Percentiles rank a stretch among this genome's conserved stretches.
Conservation (phyloP, 1,139 yeast genomes). For the Taiozyma sp. region DNA sequence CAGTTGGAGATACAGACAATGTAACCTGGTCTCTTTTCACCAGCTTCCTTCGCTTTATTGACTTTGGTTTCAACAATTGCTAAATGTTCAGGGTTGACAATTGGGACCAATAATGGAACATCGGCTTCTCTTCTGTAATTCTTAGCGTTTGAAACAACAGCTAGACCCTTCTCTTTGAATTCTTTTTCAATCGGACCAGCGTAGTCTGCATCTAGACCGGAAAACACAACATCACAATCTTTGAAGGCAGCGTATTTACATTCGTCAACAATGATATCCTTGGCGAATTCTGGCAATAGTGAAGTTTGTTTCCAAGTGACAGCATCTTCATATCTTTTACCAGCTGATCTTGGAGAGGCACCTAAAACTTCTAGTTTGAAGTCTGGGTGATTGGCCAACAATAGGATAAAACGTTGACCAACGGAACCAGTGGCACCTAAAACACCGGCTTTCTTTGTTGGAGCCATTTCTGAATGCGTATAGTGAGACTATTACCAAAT, state of each 20-base stretch:
- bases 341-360: constrained; percentile 93
- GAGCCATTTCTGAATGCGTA: background rate
- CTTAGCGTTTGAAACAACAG: constrained; percentile 90
- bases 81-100: constrained; percentile 92
- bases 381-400: constrained; percentile 84
- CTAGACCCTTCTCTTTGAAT: constrained; percentile 76
- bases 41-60: constrained; percentile 46
- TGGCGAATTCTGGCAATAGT: constrained; percentile 66
- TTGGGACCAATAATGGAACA: constrained; percentile 94
- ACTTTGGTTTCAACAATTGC: constrained; percentile 65
- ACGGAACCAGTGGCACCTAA: constrained; percentile 98
- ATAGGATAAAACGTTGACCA: constrained; percentile 90
- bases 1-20: constrained; percentile 96
- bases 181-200: constrained; percentile 92
- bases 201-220: constrained; percentile 89
- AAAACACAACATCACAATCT: constrained; percentile 90
- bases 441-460: constrained; percentile 56
- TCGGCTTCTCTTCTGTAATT: constrained; percentile 85
- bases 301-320: constrained; percentile 94
- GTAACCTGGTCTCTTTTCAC: constrained; percentile 64
- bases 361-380: constrained; percentile 84
- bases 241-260: constrained; percentile 74
- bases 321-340: constrained; percentile 79
- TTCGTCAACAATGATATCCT: constrained; percentile 62
- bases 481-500: background rate